Base-by-base conservation (phyloP, 805 yeast genomes). In the Candida insectorum region DNA sequence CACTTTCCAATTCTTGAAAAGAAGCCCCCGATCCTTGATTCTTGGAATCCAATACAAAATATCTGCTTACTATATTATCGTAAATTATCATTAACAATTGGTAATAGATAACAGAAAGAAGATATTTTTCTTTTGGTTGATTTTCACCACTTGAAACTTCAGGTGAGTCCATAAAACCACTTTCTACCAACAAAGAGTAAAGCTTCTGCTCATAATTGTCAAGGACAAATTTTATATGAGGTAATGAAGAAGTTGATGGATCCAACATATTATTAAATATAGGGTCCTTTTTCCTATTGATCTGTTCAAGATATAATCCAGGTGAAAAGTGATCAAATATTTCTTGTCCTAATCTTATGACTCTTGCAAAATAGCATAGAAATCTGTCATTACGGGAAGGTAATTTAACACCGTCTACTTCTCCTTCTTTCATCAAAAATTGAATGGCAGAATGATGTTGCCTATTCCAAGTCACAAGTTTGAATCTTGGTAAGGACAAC, bases 291-390 rank as follows among this genome's bases (percentile, higher is more conserved):
- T 37, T 37, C 20, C 28, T 36, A 6, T 18, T 17, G 2, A 31
- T 23, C 11, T 24, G 24, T 17, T 45, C 49, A 17, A 33, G 28
- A 26, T 33, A 30, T 13, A 43, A 24, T 15, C 39, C 35, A 7
- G 66, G 67, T 32, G 60, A 51, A 19, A 72, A 48, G 37, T 57
- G 67, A 32, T 60, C 64, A 37, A 65, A 55, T 16, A 73, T 63
- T 33, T 72, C 77, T 48, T 73, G 78, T 11, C 79, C 79, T 25
- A 67, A 51, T 3, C 65, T 53, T n/a, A 74, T 62, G 14, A 74
- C 42, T 33, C 62, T 58, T 1, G 77, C 60, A 41, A 67, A 66
- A 34, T 57, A 64, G 38, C 71, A 61, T n/a, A 75, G 39, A 37
- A 65, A 73, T 25, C 51, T 54, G 44, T 73, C 77, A 26, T 43